A percentile compares a stretch with the other conserved stretches of the same genome.
phyloP scores from a whole-genome alignment of 2,329 filamentous ascomycete species.

The Fusarium protoensiforme region DNA sequence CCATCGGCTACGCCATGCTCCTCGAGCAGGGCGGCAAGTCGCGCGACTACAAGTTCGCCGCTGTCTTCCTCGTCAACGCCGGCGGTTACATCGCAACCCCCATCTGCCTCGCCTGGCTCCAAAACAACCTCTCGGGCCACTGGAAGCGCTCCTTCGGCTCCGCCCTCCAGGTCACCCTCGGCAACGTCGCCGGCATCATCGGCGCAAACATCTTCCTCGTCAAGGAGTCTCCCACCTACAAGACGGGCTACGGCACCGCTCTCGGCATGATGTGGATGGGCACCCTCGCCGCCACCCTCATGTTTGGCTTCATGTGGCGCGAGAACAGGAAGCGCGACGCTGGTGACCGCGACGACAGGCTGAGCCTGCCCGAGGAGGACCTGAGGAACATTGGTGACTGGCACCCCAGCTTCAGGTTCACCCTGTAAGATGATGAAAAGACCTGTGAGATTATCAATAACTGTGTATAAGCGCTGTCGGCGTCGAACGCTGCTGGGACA shows the following conservation, averaged over 20 bases:
- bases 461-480: neutral
- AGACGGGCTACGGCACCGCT: slow-evolving; percentile 60
- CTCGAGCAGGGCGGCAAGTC: slow-evolving; percentile 48
- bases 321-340: slow-evolving; percentile 50
- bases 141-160: slow-evolving; percentile 66
- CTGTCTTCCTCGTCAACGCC: slow-evolving; percentile 63
- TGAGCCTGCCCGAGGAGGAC: slow-evolving; percentile 44
- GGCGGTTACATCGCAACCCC: slow-evolving; percentile 67
- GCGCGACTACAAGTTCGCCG: slow-evolving; percentile 58
- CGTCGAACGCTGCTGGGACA: neutral
- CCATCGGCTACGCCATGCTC: slow-evolving; percentile 66
- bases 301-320: slow-evolving; percentile 44
- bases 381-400: slow-evolving; percentile 50
- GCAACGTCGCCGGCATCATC: slow-evolving; percentile 62
- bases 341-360: slow-evolving; percentile 45
- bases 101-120: slow-evolving; percentile 65
- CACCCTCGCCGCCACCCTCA: slow-evolving; percentile 46
- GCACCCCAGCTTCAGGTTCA: slow-evolving; percentile 51
- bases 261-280: slow-evolving; percentile 59
- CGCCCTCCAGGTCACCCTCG: slow-evolving; percentile 61
- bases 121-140: slow-evolving; percentile 67
- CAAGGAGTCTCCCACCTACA: slow-evolving; percentile 59
- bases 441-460: neutral
- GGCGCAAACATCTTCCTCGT: slow-evolving; percentile 59
- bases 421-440: slow-evolving; percentile 30